Conservation (phyloP, 768 basidiomycete species). For the Suillus fuscotomentosus region DNA sequence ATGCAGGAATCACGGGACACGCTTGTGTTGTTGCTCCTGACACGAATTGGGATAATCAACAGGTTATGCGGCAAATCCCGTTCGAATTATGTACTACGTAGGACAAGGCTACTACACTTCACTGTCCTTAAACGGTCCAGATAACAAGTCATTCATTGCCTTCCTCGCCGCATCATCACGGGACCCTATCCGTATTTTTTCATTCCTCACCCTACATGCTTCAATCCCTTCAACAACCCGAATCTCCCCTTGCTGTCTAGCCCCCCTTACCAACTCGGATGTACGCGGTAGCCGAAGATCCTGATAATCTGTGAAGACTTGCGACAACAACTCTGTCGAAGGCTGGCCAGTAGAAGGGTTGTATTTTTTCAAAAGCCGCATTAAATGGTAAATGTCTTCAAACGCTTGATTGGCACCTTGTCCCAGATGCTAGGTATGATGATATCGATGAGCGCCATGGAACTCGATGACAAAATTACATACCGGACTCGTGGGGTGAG, state of each 20-base stretch:
- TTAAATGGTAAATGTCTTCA: conserved; percentile 39
- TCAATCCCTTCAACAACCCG: conserved; percentile 34
- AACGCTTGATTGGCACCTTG: conserved; percentile 48
- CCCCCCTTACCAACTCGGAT: conserved; percentile 33
- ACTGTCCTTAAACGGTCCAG: conserved; percentile 10
- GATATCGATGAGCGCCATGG: neutral
- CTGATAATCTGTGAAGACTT: conserved; percentile 35
- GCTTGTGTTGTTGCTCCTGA: neutral
- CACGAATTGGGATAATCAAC: neutral
- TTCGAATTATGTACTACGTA: neutral
- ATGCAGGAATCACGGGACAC: neutral
- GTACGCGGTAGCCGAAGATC: conserved; percentile 34
- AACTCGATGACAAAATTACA: conserved; percentile 13
- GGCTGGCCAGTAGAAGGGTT: conserved; percentile 27
- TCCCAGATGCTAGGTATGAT: conserved; percentile 37
- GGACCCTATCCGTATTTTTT: conserved; percentile 11
- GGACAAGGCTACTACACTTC: neutral
- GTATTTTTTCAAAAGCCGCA: conserved; percentile 31
- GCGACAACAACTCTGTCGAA: conserved; percentile 25
- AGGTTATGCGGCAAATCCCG: neutral
- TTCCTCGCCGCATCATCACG: neutral
- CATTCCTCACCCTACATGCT: conserved; percentile 30
- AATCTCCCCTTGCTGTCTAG: conserved; percentile 33
- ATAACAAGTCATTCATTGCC: neutral
- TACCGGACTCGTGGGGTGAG: conserved; percentile 46